Percentiles rank a stretch among this genome's conserved stretches.
phyloP scores from a whole-genome alignment of 768 basidiomycete species.

The Leccinum pellstonianum region DNA sequence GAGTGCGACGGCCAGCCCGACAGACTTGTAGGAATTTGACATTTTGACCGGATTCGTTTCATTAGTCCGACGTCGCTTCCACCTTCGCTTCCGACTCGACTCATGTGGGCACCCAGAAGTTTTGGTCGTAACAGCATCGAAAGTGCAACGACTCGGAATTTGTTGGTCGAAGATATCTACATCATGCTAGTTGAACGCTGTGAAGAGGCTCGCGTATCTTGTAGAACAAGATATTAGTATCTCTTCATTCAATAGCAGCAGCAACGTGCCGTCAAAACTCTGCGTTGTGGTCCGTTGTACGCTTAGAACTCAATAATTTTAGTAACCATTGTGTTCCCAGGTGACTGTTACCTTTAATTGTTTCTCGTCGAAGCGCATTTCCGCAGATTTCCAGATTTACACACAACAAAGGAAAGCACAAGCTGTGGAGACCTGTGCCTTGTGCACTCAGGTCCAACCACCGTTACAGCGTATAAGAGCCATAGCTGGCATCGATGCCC shows the following conservation, averaged over 20 bases:
- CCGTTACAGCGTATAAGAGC: slow-evolving; percentile 7
- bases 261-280: slow-evolving; percentile 2
- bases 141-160: neutral
- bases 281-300: neutral
- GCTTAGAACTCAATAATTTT: neutral
- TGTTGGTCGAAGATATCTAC: neutral
- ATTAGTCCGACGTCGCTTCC: too few species aligned
- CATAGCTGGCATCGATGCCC: neutral
- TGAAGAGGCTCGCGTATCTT: neutral
- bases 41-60: too few species aligned
- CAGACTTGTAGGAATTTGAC: neutral
- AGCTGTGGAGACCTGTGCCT: slow-evolving; percentile 19
- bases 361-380: slow-evolving; percentile 13
- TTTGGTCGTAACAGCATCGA: neutral
- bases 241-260: neutral
- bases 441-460: slow-evolving; percentile 8
- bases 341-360: slow-evolving; percentile 2
- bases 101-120: too few species aligned
- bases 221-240: neutral
- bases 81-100: too few species aligned
- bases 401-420: slow-evolving; percentile 18
- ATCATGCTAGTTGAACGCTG: neutral
- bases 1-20: neutral
- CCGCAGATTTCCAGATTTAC: slow-evolving; percentile 7
- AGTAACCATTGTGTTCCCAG: slow-evolving; percentile 9